Conservation (phyloP, 2,329 filamentous ascomycete species). For the Stylonectria norvegica region DNA sequence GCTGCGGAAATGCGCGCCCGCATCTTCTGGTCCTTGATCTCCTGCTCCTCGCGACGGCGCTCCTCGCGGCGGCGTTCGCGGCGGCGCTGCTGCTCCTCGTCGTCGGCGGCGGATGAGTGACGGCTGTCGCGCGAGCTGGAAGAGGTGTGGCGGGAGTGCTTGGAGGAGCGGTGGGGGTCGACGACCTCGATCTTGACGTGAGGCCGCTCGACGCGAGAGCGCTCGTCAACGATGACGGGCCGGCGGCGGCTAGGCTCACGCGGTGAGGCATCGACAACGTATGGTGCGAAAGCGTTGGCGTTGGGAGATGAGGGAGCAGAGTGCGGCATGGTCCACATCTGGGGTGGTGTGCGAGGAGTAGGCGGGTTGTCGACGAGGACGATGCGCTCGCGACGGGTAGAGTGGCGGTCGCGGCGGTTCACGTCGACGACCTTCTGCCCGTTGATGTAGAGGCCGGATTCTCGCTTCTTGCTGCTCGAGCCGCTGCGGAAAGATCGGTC, state of each 20-base stretch:
- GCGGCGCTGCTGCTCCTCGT: slow-evolving; percentile 23
- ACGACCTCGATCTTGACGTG: slow-evolving; percentile 38
- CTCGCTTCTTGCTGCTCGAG: slow-evolving; percentile 30
- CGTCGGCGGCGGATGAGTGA: slow-evolving; percentile 29
- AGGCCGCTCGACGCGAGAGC: slow-evolving; percentile 23
- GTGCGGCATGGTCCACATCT: slow-evolving; percentile 36
- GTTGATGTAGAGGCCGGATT: slow-evolving; percentile 37
- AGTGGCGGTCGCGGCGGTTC: slow-evolving; percentile 28
- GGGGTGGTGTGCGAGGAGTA: slow-evolving; percentile 46
- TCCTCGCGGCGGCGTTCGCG: slow-evolving; percentile 25
- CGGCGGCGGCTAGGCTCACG: slow-evolving; percentile 25
- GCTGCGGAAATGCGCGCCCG: slow-evolving; percentile 36
- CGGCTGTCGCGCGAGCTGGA: slow-evolving; percentile 35
- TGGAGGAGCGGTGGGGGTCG: slow-evolving; percentile 28
- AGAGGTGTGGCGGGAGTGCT: slow-evolving; percentile 36
- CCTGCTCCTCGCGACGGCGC: slow-evolving; percentile 24
- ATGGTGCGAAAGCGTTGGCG: slow-evolving; percentile 23
- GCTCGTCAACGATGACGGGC: slow-evolving; percentile 40
- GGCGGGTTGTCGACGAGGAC: slow-evolving; percentile 45
- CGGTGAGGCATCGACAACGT: slow-evolving; percentile 24
- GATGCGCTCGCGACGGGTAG: slow-evolving; percentile 40
- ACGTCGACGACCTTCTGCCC: slow-evolving; percentile 35
- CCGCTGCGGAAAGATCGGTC: slow-evolving; percentile 35
- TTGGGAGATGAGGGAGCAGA: slow-evolving; percentile 41
- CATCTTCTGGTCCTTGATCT: slow-evolving; percentile 25